Percentiles rank a stretch among this genome's conserved stretches.
These are phyloP conservation scores for Chaetomidium leptoderma DNA, from an alignment of 495 filamentous ascomycete species.

Conservation along the genomic window DNA sequence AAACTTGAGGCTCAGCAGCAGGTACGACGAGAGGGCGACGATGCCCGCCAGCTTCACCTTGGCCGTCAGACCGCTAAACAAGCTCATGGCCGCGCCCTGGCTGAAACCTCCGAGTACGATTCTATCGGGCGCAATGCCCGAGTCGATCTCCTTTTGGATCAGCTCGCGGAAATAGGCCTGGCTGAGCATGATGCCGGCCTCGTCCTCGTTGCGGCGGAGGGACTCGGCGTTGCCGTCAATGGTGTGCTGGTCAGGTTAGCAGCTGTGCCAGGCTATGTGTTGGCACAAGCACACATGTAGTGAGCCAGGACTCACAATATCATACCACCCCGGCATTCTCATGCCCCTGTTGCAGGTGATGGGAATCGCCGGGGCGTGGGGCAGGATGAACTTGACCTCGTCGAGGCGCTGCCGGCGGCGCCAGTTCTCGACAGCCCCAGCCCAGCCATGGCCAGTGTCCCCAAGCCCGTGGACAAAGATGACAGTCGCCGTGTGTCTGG, in stretches of 20 bases:
- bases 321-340: constrained; percentile 90
- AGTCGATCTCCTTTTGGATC: constrained; percentile 75
- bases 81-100: constrained; percentile 53
- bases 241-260: constrained; percentile 18
- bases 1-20: constrained; percentile 70
- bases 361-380: constrained; percentile 85
- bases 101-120: constrained; percentile 73
- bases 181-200: constrained; percentile 69
- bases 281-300: not conserved
- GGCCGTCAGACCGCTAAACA: constrained; percentile 65
- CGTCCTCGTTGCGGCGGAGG: constrained; percentile 58
- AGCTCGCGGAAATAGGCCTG: constrained; percentile 72
- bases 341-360: constrained; percentile 81
- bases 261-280: not conserved
- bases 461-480: constrained; percentile 92
- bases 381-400: constrained; percentile 88
- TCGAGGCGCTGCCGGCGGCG: constrained; percentile 76
- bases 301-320: constrained; percentile 60
- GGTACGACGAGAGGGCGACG: constrained; percentile 77
- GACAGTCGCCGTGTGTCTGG: constrained; percentile 87
- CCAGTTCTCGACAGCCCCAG: constrained; percentile 81
- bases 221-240: constrained; percentile 44
- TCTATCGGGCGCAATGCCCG: constrained; percentile 75
- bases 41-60: constrained; percentile 78
- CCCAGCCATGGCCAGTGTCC: constrained; percentile 64